phyloP scores from a whole-genome alignment of 306 rosid species.

The Pterocarpus macrocarpus region DNA sequence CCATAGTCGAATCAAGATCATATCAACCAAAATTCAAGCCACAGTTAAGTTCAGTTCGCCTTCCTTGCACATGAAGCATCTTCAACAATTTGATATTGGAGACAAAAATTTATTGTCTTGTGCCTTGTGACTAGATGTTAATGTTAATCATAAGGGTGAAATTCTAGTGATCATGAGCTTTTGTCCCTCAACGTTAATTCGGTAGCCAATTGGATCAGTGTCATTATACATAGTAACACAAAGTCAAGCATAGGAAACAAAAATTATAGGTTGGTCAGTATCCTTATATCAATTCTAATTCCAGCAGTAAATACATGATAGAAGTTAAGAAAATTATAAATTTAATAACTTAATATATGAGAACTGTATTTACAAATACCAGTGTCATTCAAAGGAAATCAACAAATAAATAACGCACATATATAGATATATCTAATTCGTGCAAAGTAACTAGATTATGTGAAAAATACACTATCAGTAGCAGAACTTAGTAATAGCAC shows the following conservation, averaged over 20 bases:
- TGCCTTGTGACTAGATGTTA: slow-evolving; percentile 19
- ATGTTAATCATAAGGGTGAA: neutral
- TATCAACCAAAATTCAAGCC: slow-evolving; percentile 2
- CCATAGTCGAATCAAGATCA: neutral
- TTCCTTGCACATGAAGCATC: slow-evolving; percentile 4
- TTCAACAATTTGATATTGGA: slow-evolving; percentile 1
- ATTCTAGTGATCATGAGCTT: neutral
- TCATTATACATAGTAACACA: neutral
- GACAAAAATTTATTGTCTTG: neutral
- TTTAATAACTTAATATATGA: slow-evolving; percentile 40
- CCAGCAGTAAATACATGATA: slow-evolving; percentile 8
- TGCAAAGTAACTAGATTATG: slow-evolving; percentile 53
- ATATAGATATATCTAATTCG: slow-evolving; percentile 17
- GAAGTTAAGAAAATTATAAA: slow-evolving; percentile 37
- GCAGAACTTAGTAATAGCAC: slow-evolving; percentile 40
- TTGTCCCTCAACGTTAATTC: slow-evolving; percentile 5
- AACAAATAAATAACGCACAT: slow-evolving; percentile 48
- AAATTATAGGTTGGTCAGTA: slow-evolving; percentile 5
- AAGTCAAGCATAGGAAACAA: neutral
- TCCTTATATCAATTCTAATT: slow-evolving; percentile 7
- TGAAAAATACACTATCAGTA: slow-evolving; percentile 50
- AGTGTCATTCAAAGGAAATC: slow-evolving; percentile 41
- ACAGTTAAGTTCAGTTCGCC: neutral
- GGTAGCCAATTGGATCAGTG: neutral
- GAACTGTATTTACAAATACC: slow-evolving; percentile 61